phyloP scores from a whole-genome alignment of 75 land plant genomes.

The Cupressus sempervirens region DNA sequence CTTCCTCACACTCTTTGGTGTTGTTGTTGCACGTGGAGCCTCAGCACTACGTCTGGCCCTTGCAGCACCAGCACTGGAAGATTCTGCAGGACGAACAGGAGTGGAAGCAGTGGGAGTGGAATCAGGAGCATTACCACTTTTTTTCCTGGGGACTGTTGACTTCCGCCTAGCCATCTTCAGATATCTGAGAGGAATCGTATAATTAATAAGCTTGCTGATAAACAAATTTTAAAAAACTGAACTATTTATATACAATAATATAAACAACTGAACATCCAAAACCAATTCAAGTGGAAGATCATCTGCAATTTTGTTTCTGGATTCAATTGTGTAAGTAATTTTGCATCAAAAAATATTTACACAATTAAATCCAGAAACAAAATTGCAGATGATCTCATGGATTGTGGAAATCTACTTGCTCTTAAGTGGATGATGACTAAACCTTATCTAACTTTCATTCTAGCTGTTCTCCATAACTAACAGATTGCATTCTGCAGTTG shows the following conservation, averaged over 20 bases:
- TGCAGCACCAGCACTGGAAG: not conserved
- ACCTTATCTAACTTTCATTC: not conserved
- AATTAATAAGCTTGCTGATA: too few relatives aligned
- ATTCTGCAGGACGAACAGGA: not conserved
- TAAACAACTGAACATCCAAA: not conserved
- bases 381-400: too few relatives aligned
- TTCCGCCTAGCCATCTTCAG: not conserved
- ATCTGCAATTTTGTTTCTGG: too few relatives aligned
- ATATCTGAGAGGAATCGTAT: too few relatives aligned
- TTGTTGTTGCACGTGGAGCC: not conserved
- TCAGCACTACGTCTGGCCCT: not conserved
- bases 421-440: too few relatives aligned
- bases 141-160: not conserved
- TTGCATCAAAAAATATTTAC: too few relatives aligned
- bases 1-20: conserved; percentile 11
- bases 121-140: not conserved
- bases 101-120: not conserved
- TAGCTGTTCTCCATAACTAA: not conserved
- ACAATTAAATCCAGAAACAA: too few relatives aligned
- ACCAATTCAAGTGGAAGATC: too few relatives aligned
- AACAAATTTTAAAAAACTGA: too few relatives aligned
- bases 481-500: not conserved
- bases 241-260: not conserved
- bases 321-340: too few relatives aligned
- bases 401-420: too few relatives aligned